These are phyloP conservation scores for Butyriboletus loyo DNA, from an alignment of 768 basidiomycete species.

Conservation along the genomic window DNA sequence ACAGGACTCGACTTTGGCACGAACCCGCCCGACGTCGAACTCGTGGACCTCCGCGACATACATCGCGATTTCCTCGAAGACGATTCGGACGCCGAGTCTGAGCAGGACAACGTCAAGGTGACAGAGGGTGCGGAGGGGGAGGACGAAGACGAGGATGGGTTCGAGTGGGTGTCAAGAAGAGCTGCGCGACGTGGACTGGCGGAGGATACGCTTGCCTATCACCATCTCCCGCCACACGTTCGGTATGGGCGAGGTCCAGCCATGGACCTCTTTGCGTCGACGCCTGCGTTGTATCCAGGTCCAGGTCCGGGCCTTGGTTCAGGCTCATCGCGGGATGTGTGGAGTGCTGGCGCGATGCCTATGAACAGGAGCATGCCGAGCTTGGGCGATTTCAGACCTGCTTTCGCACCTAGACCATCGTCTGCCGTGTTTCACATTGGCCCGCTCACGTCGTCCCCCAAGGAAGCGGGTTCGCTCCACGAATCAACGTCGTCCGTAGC, in stretches of 20 bases:
- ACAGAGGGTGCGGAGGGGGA: constrained; percentile 55
- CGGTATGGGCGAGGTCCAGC: constrained; percentile 60
- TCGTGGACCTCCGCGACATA: constrained; percentile 90
- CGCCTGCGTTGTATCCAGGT: constrained; percentile 41
- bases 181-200: constrained; percentile 54
- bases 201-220: constrained; percentile 54
- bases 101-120: constrained; percentile 41
- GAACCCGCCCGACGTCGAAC: constrained; percentile 76
- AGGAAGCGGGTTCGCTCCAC: constrained; percentile 8
- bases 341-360: constrained; percentile 31
- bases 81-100: constrained; percentile 35
- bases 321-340: constrained; percentile 41
- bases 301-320: neutral
- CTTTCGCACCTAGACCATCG: constrained; percentile 25
- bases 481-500: constrained; percentile 14
- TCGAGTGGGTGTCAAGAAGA: constrained; percentile 76
- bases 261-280: constrained; percentile 56
- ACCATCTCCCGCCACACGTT: constrained; percentile 70
- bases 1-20: constrained; percentile 87
- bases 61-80: constrained; percentile 93
- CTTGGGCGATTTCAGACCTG: constrained; percentile 36
- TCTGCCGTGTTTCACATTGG: constrained; percentile 31
- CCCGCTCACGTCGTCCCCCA: constrained; percentile 31
- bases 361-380: constrained; percentile 35
- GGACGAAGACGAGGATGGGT: constrained; percentile 76